Percentiles rank a stretch among this genome's conserved stretches.
phyloP scores from a whole-genome alignment of 495 filamentous ascomycete genomes.

The Hypoxylon lenormandii region DNA sequence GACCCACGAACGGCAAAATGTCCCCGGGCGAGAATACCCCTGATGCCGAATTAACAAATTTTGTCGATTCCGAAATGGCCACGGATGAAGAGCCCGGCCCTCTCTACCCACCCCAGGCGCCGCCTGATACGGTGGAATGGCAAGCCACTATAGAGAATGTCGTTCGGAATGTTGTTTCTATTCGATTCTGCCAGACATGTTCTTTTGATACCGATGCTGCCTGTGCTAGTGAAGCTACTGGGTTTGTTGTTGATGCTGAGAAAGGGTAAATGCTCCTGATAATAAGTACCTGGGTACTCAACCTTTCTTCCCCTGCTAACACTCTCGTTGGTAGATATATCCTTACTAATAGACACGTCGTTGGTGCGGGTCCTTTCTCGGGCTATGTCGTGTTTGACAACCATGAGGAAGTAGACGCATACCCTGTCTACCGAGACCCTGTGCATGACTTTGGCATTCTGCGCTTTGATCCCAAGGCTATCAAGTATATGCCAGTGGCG shows the following conservation, averaged over 20 bases:
- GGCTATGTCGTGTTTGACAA: conserved; percentile 98
- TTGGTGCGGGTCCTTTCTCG: conserved; percentile 96
- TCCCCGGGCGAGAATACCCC: conserved; percentile 64
- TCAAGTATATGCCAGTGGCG: conserved; percentile 93
- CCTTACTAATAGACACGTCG: conserved; percentile 90
- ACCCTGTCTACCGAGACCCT: conserved; percentile 97
- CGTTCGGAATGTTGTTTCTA: conserved; percentile 91
- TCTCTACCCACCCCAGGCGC: conserved; percentile 58
- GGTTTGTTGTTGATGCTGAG: conserved; percentile 97
- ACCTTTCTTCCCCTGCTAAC: conserved; percentile 55
- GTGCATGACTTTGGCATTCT: conserved; percentile 99
- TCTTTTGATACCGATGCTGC: conserved; percentile 97
- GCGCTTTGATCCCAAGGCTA: conserved; percentile 91
- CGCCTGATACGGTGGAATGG: conserved; percentile 93
- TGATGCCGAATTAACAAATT: conserved; percentile 47
- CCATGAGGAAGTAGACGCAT: conserved; percentile 95
- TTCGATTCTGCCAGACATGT: conserved; percentile 98
- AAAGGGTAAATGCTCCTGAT: conserved; percentile 70
- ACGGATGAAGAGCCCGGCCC: conserved; percentile 54
- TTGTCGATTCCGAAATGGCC: conserved; percentile 51
- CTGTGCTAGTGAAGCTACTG: conserved; percentile 92
- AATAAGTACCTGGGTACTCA: background rate
- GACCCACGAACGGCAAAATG: conserved; percentile 59
- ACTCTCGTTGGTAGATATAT: conserved; percentile 65
- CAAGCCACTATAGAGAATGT: conserved; percentile 94